phyloP scores from a whole-genome alignment of 2,329 filamentous ascomycete genomes.

The Colletotrichum gloeosporioides region DNA sequence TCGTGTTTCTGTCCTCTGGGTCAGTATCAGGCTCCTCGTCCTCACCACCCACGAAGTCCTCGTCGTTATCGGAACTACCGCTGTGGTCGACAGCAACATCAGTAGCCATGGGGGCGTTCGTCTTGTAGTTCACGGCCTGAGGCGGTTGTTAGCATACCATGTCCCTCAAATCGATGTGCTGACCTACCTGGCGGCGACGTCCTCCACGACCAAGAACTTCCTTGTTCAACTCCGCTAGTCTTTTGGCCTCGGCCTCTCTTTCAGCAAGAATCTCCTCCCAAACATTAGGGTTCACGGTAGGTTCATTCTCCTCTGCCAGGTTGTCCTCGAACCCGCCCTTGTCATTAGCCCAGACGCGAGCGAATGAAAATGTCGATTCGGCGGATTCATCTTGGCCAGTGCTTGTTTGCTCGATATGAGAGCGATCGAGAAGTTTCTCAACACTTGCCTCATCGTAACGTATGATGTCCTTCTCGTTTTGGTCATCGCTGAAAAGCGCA shows the following conservation, averaged over 20 bases:
- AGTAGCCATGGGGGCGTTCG: conserved; percentile 18
- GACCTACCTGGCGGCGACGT: conserved; percentile 65
- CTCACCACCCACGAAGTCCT: conserved; percentile 30
- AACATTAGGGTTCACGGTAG: conserved; percentile 68
- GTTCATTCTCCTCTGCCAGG: conserved; percentile 55
- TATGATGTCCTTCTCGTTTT: conserved; percentile 71
- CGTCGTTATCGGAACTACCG: conserved; percentile 28
- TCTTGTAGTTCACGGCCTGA: conserved; percentile 34
- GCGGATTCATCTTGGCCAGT: conserved; percentile 67
- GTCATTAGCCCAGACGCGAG: conserved; percentile 91
- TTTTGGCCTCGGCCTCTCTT: conserved; percentile 67
- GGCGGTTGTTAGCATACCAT: background rate
- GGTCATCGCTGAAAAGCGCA: conserved; percentile 80
- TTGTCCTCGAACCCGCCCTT: conserved; percentile 70
- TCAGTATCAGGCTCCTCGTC: conserved; percentile 28
- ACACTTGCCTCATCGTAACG: conserved; percentile 81
- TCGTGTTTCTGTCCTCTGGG: background rate
- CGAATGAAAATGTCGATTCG: conserved; percentile 87
- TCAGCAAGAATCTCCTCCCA: conserved; percentile 86
- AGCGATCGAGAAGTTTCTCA: conserved; percentile 90
- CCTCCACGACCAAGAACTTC: conserved; percentile 87
- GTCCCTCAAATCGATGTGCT: background rate
- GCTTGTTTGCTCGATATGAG: conserved; percentile 75
- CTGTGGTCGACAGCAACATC: conserved; percentile 19
- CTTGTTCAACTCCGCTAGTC: conserved; percentile 69